phyloP scores from a whole-genome alignment of 805 yeast genomes.

The Ogataea paraovalis region DNA sequence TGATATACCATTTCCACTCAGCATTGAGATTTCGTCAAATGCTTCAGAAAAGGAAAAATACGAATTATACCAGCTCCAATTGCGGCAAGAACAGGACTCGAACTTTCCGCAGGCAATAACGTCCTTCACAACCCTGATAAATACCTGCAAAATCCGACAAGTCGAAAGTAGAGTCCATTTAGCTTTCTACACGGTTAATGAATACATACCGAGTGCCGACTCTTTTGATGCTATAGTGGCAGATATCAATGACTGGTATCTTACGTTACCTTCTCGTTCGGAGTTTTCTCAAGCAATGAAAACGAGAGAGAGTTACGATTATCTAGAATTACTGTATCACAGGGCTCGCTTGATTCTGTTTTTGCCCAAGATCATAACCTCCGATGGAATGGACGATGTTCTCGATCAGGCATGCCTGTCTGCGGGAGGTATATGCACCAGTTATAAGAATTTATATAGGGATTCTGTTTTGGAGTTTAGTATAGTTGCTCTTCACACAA shows the following conservation, averaged over 20 bases:
- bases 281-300: conserved; percentile 10
- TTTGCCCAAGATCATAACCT: conserved; percentile 17
- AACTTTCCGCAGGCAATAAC: conserved; percentile 13
- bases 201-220: conserved; percentile 10
- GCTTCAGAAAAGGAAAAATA: conserved; percentile 12
- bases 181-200: conserved; percentile 15
- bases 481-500: conserved; percentile 20
- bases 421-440: conserved; percentile 22
- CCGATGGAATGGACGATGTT: conserved; percentile 8
- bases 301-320: conserved; percentile 18
- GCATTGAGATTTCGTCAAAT: conserved; percentile 9
- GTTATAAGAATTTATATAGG: conserved; percentile 16
- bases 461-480: conserved; percentile 22
- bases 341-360: conserved; percentile 15
- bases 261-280: conserved; percentile 8
- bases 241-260: conserved; percentile 17
- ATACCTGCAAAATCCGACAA: conserved; percentile 17
- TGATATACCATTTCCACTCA: conserved; percentile 21
- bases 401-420: conserved; percentile 18
- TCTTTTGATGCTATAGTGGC: conserved; percentile 11
- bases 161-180: conserved; percentile 19
- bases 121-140: conserved; percentile 13
- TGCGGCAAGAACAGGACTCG: conserved; percentile 13
- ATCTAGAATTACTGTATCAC: conserved; percentile 17
- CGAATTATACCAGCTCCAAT: conserved; percentile 12